Evolutionary conservation across 805 yeast genomes (phyloP).

Genomic region (Cyberlindnera xishuangbannaensis): DNA sequence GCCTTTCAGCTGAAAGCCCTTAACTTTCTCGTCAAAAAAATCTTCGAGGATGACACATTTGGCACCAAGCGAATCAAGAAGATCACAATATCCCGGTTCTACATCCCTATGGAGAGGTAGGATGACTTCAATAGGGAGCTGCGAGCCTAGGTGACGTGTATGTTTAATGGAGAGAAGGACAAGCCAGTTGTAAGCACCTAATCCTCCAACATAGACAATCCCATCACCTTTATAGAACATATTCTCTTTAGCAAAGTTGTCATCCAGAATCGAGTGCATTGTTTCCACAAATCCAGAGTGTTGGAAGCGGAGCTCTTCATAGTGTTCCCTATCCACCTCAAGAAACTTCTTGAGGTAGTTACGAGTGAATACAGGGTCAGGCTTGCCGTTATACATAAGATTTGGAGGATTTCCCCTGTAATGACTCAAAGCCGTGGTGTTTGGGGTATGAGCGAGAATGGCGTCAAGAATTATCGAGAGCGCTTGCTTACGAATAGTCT

Average conservation of each 20-base stretch:
- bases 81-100: conserved; percentile 60
- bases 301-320: conserved; percentile 1
- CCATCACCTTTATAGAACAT: conserved; percentile 30
- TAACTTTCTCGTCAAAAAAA: conserved; percentile 48
- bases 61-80: conserved; percentile 54
- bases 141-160: conserved; percentile 53
- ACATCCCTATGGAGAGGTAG: conserved; percentile 62
- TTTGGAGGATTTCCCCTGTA: conserved; percentile 3
- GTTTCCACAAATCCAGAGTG: conserved; percentile 1
- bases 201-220: conserved; percentile 59
- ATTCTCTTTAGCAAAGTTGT: background rate
- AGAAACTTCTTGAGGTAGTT: conserved; percentile 20
- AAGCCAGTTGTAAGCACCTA: conserved; percentile 27
- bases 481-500: conserved; percentile 1
- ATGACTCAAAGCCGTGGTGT: conserved; percentile 2
- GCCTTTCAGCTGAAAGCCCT: conserved; percentile 64
- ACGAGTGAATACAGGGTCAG: conserved; percentile 28
- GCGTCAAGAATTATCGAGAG: conserved; percentile 1
- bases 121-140: conserved; percentile 69
- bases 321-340: conserved; percentile 1
- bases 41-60: conserved; percentile 62
- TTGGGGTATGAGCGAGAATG: conserved; percentile 4
- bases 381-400: conserved; percentile 5
- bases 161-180: conserved; percentile 59
- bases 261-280: background rate